Evolutionary conservation across 1,139 yeast genomes (phyloP).

Genomic region (Arxiozyma bovina): DNA sequence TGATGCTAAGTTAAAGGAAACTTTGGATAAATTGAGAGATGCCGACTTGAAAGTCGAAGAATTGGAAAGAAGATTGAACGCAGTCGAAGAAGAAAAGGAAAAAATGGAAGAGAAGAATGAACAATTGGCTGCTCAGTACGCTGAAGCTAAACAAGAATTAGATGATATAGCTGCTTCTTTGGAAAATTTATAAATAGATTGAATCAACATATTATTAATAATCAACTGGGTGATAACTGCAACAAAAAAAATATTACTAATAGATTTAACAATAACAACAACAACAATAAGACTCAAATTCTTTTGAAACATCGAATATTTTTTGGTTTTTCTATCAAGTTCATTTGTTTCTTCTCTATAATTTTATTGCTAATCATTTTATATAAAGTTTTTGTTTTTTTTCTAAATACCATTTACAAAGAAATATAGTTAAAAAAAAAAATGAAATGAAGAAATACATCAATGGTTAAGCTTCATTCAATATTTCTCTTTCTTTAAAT

Average conservation of each 20-base stretch:
- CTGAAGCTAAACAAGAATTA: constrained; percentile 78
- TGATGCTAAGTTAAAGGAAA: constrained; percentile 84
- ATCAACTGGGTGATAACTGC: background rate
- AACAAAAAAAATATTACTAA: background rate
- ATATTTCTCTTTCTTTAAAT: too few relatives aligned
- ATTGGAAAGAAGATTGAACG: constrained; percentile 87
- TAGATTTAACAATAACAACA: background rate
- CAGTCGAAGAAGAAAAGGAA: constrained; percentile 87
- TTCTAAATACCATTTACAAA: too few relatives aligned
- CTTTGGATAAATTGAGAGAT: constrained; percentile 89
- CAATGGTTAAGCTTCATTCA: too few relatives aligned
- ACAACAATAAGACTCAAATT: background rate
- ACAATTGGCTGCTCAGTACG: constrained; percentile 75
- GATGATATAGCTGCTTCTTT: constrained; percentile 51
- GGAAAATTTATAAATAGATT: constrained; percentile 19
- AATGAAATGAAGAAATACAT: too few relatives aligned
- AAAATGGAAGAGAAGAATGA: constrained; percentile 88
- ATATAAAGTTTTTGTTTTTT: too few relatives aligned
- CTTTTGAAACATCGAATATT: background rate
- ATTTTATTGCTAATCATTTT: too few relatives aligned
- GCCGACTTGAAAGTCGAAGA: constrained; percentile 96
- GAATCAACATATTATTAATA: background rate
- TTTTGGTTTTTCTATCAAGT: background rate
- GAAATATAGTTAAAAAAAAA: too few relatives aligned
- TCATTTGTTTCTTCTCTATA: too few relatives aligned